Percentiles rank a stretch among this genome's conserved stretches.
These are phyloP conservation scores for Thielaviopsis musarum DNA, from an alignment of 2,329 filamentous ascomycete species.

Conservation along the genomic window DNA sequence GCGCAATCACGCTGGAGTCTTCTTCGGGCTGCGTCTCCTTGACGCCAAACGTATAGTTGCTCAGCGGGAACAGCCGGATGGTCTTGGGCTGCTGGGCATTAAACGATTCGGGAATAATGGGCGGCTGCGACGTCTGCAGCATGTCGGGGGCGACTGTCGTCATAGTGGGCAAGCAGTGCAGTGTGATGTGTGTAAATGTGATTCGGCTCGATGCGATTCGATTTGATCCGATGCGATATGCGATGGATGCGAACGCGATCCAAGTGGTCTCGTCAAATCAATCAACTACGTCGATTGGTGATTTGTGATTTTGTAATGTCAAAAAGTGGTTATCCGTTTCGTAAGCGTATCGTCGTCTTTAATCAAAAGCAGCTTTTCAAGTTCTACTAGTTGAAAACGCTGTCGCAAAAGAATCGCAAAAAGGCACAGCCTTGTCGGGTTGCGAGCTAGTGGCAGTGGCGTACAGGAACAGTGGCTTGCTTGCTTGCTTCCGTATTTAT, in stretches of 20 bases:
- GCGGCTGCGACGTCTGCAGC: slow-evolving; percentile 62
- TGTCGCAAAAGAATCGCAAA: neutral
- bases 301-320: too few relatives aligned
- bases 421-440: neutral
- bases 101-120: slow-evolving; percentile 67
- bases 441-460: too few relatives aligned
- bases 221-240: too few relatives aligned
- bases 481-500: too few relatives aligned
- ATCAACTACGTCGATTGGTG: too few relatives aligned
- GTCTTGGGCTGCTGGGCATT: slow-evolving; percentile 77
- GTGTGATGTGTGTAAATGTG: too few relatives aligned
- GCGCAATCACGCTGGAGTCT: slow-evolving; percentile 84
- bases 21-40: slow-evolving; percentile 98
- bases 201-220: too few relatives aligned
- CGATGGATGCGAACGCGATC: too few relatives aligned
- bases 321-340: too few relatives aligned
- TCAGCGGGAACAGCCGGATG: slow-evolving; percentile 83
- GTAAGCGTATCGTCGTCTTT: too few relatives aligned
- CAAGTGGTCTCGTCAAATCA: too few relatives aligned
- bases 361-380: neutral
- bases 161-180: slow-evolving; percentile 33
- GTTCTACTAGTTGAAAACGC: neutral
- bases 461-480: too few relatives aligned
- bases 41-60: slow-evolving; percentile 97
- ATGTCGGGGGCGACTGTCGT: slow-evolving; percentile 65